phyloP scores from a whole-genome alignment of 2,329 filamentous ascomycete species.

The Trichoderma cornu-damae region DNA sequence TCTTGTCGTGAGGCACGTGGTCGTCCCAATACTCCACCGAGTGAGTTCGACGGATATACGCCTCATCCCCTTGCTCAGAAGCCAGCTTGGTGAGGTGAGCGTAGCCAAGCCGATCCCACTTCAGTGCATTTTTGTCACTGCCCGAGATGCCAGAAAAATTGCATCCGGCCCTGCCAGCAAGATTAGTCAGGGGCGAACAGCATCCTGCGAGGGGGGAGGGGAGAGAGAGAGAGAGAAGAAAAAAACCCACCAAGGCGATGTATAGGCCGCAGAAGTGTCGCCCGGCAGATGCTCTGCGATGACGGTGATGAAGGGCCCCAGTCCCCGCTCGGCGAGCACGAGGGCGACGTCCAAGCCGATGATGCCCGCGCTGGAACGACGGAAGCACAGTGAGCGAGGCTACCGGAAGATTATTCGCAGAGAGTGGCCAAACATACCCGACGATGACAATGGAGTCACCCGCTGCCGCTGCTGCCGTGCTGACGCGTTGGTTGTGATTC shows the following conservation, averaged over 20 bases:
- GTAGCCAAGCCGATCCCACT: slow-evolving; percentile 40
- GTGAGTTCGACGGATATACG: slow-evolving; percentile 35
- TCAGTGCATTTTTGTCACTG: slow-evolving; percentile 37
- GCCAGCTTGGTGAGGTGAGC: slow-evolving; percentile 34
- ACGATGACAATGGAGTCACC: slow-evolving; percentile 24
- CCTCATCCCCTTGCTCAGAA: slow-evolving; percentile 27
- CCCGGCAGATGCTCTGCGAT: slow-evolving; percentile 39
- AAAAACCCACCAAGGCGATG: slow-evolving; percentile 36
- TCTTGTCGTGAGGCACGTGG: slow-evolving; percentile 36
- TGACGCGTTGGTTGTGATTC: slow-evolving; percentile 5
- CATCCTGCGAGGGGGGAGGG: background rate
- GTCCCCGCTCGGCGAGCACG: slow-evolving; percentile 33
- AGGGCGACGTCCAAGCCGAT: slow-evolving; percentile 38
- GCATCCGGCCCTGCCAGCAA: slow-evolving; percentile 35
- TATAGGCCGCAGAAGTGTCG: slow-evolving; percentile 36
- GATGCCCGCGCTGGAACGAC: slow-evolving; percentile 32
- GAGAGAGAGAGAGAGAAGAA: background rate
- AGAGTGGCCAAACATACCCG: slow-evolving; percentile 21
- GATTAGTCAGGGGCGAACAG: background rate
- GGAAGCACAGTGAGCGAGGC: background rate
- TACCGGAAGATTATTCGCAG: background rate
- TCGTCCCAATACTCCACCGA: slow-evolving; percentile 41
- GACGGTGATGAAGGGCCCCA: slow-evolving; percentile 32
- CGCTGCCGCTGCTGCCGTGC: slow-evolving; percentile 5
- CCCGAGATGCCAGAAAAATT: slow-evolving; percentile 44